These are phyloP conservation scores for Hypoxylon sp. DNA, from an alignment of 2,329 filamentous ascomycete genomes.

Conservation along the genomic window DNA sequence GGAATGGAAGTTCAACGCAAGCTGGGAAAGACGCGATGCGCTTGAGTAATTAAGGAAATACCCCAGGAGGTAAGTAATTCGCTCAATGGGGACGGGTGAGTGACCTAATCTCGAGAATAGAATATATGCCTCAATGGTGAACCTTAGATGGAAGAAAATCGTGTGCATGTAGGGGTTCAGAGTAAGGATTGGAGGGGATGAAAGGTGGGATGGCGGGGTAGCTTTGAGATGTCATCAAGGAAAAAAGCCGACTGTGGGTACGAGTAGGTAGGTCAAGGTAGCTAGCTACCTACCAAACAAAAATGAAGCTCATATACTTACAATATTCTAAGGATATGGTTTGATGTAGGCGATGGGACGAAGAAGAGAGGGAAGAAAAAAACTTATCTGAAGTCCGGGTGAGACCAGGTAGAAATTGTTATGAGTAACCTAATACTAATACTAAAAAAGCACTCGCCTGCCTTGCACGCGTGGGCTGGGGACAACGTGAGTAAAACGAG, in stretches of 20 bases:
- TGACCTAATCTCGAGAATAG: constrained; percentile 20
- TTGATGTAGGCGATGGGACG: constrained; percentile 17
- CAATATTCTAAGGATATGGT: constrained; percentile 20
- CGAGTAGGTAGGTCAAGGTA: background rate
- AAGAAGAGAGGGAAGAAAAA: constrained; percentile 14
- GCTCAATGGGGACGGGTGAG: constrained; percentile 31
- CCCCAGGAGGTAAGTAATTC: constrained; percentile 30
- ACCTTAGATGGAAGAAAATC: constrained; percentile 26
- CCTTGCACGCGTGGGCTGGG: constrained; percentile 24
- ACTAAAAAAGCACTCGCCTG: background rate
- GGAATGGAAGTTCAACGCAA: constrained; percentile 10
- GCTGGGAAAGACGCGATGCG: constrained; percentile 7
- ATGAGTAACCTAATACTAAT: constrained; percentile 27
- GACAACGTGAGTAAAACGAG: constrained; percentile 35
- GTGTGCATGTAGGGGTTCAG: constrained; percentile 24
- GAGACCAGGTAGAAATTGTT: constrained; percentile 32
- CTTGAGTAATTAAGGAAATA: constrained; percentile 21
- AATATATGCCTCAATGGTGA: constrained; percentile 43
- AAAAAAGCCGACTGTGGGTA: constrained; percentile 5
- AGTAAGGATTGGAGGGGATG: constrained; percentile 27
- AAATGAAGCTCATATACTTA: constrained; percentile 34
- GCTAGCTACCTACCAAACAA: background rate
- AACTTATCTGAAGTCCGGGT: constrained; percentile 25
- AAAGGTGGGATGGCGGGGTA: constrained; percentile 35
- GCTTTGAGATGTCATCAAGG: constrained; percentile 38